Evolutionary conservation across 2,329 filamentous ascomycete genomes (phyloP), one percentile per base, ranked within the genome.

Genomic region (Xylariaceae sp.): DNA sequence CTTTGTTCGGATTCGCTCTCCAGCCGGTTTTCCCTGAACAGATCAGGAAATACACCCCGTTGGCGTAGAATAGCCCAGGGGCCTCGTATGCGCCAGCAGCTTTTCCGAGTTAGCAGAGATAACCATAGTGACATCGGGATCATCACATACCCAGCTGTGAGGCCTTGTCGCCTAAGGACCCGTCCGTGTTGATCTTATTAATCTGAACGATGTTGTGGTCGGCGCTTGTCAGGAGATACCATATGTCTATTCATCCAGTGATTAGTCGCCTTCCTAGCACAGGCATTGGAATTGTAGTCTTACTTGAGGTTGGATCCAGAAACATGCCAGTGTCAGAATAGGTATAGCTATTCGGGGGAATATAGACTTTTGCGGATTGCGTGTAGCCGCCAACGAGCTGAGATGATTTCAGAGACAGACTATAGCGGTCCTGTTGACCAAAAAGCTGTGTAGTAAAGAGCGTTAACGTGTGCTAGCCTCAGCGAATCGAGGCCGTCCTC

Each of bases 261-360:
- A 9, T 44, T 32, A 33, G 19, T 22, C 11, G 40, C 11, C 14
- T 18, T 47, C 14, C 15, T 11, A 6, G n/a, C n/a, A n/a, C n/a
- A 38, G 17, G 31, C 31, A 11, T 14, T 22, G 12, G 12, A 5
- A 18, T n/a, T 27, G 9, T 38, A 15, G 6, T 14, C 50, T 52
- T 42, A 60, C 60, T 40, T 6, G 54, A 48, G 44, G 52, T n/a
- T 58, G 17, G 61, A 47, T 72, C 70, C 11, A 59, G 51, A 48
- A 71, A 72, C 65, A 72, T 71, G 9, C 69, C 70, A 6, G 68
- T 71, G 44, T 71, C 69, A 1, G 66, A 68, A 48, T 71, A 71
- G 1, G 64, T 62, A 55, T 71, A 71, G 39, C 59, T 57, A 44
- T 62, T 65, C 12, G 69, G 69, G 4, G 69, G 70, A 1, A 72